A percentile compares a stretch with the other conserved stretches of the same genome.
Evolutionary conservation across 768 basidiomycete species (phyloP).

Genomic region (Megacollybia marginata): DNA sequence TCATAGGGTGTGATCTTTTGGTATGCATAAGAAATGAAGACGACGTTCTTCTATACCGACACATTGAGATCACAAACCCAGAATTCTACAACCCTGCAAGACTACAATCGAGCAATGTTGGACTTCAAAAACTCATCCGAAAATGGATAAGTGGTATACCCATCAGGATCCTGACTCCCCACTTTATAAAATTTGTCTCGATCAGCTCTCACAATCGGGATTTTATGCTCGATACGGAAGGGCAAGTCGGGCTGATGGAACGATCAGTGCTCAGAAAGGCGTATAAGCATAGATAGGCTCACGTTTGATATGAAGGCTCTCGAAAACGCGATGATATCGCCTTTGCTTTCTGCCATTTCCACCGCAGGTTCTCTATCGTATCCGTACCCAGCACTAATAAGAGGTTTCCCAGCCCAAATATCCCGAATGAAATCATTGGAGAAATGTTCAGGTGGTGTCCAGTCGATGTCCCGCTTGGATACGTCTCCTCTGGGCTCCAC

Average conservation of each 20-base stretch:
- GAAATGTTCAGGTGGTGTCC: slow-evolving; percentile 1
- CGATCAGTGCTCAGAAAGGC: background rate
- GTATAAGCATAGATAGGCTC: slow-evolving; percentile 10
- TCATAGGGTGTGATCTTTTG: too few relatives aligned
- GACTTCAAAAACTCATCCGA: slow-evolving; percentile 1
- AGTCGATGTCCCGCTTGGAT: background rate
- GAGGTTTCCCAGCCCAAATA: slow-evolving; percentile 25
- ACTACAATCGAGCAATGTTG: too few relatives aligned
- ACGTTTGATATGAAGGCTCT: slow-evolving; percentile 31
- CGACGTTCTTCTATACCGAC: too few relatives aligned
- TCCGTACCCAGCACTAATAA: slow-evolving; percentile 28
- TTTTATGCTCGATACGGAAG: slow-evolving; percentile 17
- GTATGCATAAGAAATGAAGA: too few relatives aligned
- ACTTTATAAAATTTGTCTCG: slow-evolving; percentile 20
- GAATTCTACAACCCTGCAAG: too few relatives aligned
- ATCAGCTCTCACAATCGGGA: slow-evolving; percentile 17
- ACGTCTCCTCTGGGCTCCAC: slow-evolving; percentile 14
- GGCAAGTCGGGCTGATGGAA: slow-evolving; percentile 25
- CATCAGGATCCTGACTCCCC: slow-evolving; percentile 14
- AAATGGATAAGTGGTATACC: slow-evolving; percentile 25
- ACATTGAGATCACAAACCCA: too few relatives aligned
- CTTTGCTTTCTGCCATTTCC: slow-evolving; percentile 20
- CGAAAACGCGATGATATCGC: slow-evolving; percentile 26
- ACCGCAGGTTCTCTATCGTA: slow-evolving; percentile 22
- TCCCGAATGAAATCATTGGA: slow-evolving; percentile 27